Evolutionary conservation across 2,329 filamentous ascomycete genomes (phyloP), one percentile per base, ranked within the genome.

Genomic region (Davidsoniella eucalypti): DNA sequence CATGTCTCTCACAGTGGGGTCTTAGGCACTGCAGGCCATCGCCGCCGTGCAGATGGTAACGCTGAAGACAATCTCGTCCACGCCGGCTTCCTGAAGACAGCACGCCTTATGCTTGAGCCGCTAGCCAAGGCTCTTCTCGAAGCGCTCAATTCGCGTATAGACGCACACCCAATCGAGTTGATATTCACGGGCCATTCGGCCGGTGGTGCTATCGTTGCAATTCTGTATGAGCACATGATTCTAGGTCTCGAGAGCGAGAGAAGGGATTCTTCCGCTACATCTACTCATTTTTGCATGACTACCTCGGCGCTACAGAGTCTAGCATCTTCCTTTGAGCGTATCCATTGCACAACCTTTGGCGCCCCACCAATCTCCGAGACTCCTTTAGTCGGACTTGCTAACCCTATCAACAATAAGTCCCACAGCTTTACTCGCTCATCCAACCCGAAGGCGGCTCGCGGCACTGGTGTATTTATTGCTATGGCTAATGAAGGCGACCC

Each of bases 401-500:
- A 25, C 10, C 14, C 44, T 17, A n/a, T 16, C 44, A 8, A n/a
- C 5, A 23, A 17, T 17, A 18, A 21, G 12, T n/a, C 21, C 12
- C 2, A 59, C 69, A 25, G 26, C n/a, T 12, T 82, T 76, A 56
- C 79, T 82, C 0, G 57, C 69, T 4, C 63, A 62, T 1, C 60
- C 26, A 9, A 8, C 26, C 7, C 26, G 3, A 10, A 4, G 2
- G 26, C 26, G 4, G 4, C 7, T 12, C 7, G 10, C 26, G 26
- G 26, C 5, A 33, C 63, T 0, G 62, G 68, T 52, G 61, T 90
- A 4, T 94, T 94, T 61, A 72, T 86, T 48, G 77, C 75, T 40
- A 87, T 94, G 60, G 70, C 88, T 58, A 94, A 94, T 59, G 86
- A 94, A 61, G 87, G 87, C 3, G 87, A 94, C 56, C 85, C 84